phyloP scores from a whole-genome alignment of 257 asterid genomes.

The Solanum arcanum region DNA sequence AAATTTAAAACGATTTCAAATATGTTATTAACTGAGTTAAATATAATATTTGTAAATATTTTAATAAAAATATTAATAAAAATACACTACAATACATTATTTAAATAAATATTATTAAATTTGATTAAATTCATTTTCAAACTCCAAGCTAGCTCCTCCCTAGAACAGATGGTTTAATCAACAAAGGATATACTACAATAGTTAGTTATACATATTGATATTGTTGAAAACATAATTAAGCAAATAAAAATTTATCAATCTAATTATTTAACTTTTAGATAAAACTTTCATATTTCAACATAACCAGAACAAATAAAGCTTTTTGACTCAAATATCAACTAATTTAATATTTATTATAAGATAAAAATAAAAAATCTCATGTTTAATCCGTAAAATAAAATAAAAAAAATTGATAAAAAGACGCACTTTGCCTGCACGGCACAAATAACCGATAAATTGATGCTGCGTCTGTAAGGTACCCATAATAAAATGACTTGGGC shows the following conservation, averaged over 20 bases:
- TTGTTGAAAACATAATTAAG: too few relatives aligned
- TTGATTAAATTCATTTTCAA: too few relatives aligned
- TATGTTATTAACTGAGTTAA: too few relatives aligned
- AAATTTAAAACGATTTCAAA: too few relatives aligned
- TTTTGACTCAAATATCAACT: neutral
- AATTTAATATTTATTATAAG: neutral
- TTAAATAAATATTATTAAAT: too few relatives aligned
- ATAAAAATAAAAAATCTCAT: neutral
- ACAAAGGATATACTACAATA: neutral
- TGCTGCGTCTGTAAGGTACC: neutral
- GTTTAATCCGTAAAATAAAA: neutral
- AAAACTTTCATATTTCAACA: neutral
- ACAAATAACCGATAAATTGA: neutral
- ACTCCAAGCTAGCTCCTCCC: neutral
- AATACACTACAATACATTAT: too few relatives aligned
- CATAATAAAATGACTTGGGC: neutral
- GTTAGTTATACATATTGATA: neutral
- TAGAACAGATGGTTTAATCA: too few relatives aligned
- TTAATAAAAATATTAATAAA: too few relatives aligned
- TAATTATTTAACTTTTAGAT: neutral
- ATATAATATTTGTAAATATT: too few relatives aligned
- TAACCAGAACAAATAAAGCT: neutral
- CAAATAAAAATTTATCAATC: too few relatives aligned
- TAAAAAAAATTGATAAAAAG: neutral
- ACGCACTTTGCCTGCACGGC: neutral